Evolutionary conservation across 2,329 filamentous ascomycete genomes (phyloP).

Genomic region (Fusarium xyrophilum): DNA sequence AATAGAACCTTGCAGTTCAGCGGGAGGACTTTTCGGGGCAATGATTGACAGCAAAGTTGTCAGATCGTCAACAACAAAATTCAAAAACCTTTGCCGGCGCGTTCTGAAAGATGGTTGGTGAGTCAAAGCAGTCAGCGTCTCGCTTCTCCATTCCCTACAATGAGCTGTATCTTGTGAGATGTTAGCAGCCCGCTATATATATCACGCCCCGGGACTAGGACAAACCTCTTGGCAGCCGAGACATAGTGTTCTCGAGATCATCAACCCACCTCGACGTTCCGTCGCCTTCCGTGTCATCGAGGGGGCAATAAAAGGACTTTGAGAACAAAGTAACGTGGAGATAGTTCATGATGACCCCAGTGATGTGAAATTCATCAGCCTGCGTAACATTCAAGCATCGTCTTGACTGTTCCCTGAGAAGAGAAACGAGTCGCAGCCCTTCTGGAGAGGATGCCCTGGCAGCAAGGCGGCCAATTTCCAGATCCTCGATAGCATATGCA

Average conservation of each 20-base stretch:
- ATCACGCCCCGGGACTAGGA: background rate
- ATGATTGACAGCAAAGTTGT: slow-evolving; percentile 43
- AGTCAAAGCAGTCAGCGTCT: slow-evolving; percentile 47
- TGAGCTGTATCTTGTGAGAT: slow-evolving; percentile 42
- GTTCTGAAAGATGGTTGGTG: slow-evolving; percentile 44
- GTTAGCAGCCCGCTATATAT: slow-evolving; percentile 4
- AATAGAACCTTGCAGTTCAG: slow-evolving; percentile 46
- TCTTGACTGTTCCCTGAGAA: slow-evolving; percentile 48
- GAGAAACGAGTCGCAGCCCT: slow-evolving; percentile 43
- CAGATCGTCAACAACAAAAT: slow-evolving; percentile 46
- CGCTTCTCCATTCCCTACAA: slow-evolving; percentile 49
- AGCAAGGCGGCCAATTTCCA: slow-evolving; percentile 41
- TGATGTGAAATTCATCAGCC: slow-evolving; percentile 48
- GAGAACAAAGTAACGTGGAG: slow-evolving; percentile 47
- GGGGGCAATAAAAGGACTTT: slow-evolving; percentile 48
- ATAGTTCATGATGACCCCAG: slow-evolving; percentile 49
- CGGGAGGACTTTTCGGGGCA: slow-evolving; percentile 37
- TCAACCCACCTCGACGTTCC: slow-evolving; percentile 46
- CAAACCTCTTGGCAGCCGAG: slow-evolving; percentile 46
- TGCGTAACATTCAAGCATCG: slow-evolving; percentile 43
- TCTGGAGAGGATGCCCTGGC: slow-evolving; percentile 37
- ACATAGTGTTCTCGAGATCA: slow-evolving; percentile 45
- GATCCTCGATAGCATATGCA: slow-evolving; percentile 43
- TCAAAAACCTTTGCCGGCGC: slow-evolving; percentile 41
- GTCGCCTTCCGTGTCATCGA: slow-evolving; percentile 44